Evolutionary conservation across 2,329 filamentous ascomycete genomes (phyloP).

Genomic region (Alternaria conjuncta): DNA sequence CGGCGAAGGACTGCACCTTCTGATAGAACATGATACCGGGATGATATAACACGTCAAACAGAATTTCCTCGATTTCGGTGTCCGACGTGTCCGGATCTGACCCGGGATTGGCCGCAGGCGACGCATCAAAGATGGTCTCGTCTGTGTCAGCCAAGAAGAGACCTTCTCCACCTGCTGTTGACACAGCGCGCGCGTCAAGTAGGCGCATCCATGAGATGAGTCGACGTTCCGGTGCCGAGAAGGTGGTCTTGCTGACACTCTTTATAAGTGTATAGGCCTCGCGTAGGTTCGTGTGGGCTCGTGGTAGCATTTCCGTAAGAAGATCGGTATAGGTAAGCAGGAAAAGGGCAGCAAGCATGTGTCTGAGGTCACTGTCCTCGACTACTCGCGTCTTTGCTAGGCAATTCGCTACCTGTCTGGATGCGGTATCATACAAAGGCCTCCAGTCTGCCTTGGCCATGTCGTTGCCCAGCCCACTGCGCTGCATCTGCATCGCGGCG

Average conservation of each 20-base stretch:
- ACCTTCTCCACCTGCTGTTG: slow-evolving; percentile 61
- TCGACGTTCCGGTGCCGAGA: slow-evolving; percentile 52
- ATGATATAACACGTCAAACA: slow-evolving; percentile 63
- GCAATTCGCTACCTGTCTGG: slow-evolving; percentile 31
- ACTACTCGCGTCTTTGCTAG: slow-evolving; percentile 21
- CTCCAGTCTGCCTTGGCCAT: slow-evolving; percentile 41
- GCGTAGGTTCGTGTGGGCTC: slow-evolving; percentile 54
- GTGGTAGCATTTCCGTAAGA: slow-evolving; percentile 25
- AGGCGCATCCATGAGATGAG: slow-evolving; percentile 63
- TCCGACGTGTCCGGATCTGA: slow-evolving; percentile 39
- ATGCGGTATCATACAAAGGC: slow-evolving; percentile 40
- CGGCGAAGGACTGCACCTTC: slow-evolving; percentile 64
- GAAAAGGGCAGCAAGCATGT: slow-evolving; percentile 60
- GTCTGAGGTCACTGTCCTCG: slow-evolving; percentile 39
- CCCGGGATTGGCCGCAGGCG: slow-evolving; percentile 45
- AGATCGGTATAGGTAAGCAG: slow-evolving; percentile 62
- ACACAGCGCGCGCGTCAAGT: slow-evolving; percentile 62
- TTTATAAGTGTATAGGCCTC: slow-evolving; percentile 59
- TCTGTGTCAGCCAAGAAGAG: slow-evolving; percentile 60
- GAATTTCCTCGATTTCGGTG: slow-evolving; percentile 55
- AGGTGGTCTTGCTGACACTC: slow-evolving; percentile 24
- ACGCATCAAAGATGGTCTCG: slow-evolving; percentile 56
- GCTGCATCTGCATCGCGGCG: slow-evolving; percentile 53
- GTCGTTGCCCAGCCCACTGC: slow-evolving; percentile 44
- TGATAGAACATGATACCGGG: slow-evolving; percentile 65